These are phyloP conservation scores for Nothopassalora personata DNA, from an alignment of 2,329 filamentous ascomycete genomes.

Conservation along the genomic window DNA sequence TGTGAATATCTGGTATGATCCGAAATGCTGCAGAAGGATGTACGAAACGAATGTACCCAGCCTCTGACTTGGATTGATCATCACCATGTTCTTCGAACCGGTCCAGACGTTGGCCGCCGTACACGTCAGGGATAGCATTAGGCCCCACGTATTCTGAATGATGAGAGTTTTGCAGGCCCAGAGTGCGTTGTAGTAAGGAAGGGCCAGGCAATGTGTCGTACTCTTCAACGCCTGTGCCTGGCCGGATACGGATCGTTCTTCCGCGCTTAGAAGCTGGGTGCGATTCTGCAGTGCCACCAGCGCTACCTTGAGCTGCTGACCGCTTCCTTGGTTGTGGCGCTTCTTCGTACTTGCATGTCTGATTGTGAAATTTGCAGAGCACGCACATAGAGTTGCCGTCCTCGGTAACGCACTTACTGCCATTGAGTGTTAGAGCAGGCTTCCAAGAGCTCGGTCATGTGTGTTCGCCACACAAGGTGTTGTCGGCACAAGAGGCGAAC, in stretches of 20 bases:
- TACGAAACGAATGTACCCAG: constrained; percentile 56
- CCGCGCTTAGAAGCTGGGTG: constrained; percentile 12
- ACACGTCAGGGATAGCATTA: constrained; percentile 22
- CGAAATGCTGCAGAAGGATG: constrained; percentile 71
- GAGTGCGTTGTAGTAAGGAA: constrained; percentile 60
- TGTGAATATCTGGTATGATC: constrained; percentile 53
- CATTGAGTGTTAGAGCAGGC: constrained; percentile 16
- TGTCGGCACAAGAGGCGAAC: neutral
- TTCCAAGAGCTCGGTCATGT: constrained; percentile 11
- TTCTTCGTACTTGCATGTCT: constrained; percentile 69
- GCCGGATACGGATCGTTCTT: constrained; percentile 12
- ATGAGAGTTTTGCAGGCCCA: constrained; percentile 30
- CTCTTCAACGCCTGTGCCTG: constrained; percentile 49
- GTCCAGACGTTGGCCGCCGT: constrained; percentile 8
- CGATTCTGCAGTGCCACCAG: neutral
- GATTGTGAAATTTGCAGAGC: constrained; percentile 49
- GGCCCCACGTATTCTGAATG: constrained; percentile 26
- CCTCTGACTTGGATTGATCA: neutral
- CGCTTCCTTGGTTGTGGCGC: constrained; percentile 21
- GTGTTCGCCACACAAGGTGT: too few species aligned
- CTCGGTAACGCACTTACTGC: constrained; percentile 25
- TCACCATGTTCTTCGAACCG: neutral
- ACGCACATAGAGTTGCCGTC: constrained; percentile 21
- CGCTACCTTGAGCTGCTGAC: constrained; percentile 1
- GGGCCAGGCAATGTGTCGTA: constrained; percentile 66